Evolutionary conservation across 108 stramenopile species (phyloP).

Genomic region (Hondaea fermentalgiana): DNA sequence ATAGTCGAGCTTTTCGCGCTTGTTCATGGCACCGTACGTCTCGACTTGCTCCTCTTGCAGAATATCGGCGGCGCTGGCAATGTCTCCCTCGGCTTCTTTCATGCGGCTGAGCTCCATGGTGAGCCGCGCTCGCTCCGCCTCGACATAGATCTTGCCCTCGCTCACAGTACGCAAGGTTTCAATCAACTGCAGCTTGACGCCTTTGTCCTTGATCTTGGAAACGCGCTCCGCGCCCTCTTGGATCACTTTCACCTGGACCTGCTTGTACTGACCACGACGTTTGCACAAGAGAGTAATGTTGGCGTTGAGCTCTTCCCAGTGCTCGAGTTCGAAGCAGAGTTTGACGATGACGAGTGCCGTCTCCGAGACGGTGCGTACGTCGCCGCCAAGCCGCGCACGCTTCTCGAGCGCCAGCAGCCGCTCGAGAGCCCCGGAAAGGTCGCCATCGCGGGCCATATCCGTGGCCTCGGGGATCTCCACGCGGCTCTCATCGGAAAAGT

Average conservation of each 20-base stretch:
- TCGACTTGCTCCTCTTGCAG: slow-evolving; percentile 97
- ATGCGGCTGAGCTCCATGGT: slow-evolving; percentile 69
- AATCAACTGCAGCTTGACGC: slow-evolving; percentile 60
- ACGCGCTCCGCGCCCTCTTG: not conserved
- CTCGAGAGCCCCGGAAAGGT: slow-evolving; percentile 7
- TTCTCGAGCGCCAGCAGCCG: slow-evolving; percentile 32
- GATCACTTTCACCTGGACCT: not conserved
- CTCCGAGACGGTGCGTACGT: slow-evolving; percentile 38
- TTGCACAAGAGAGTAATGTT: slow-evolving; percentile 42
- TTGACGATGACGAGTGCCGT: slow-evolving; percentile 38
- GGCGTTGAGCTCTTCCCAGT: slow-evolving; percentile 52
- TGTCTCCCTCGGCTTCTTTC: slow-evolving; percentile 64
- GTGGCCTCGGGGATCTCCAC: not conserved
- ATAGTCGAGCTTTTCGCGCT: slow-evolving; percentile 94
- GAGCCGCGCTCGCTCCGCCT: slow-evolving; percentile 83
- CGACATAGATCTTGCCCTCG: slow-evolving; percentile 94
- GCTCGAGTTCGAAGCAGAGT: slow-evolving; percentile 31
- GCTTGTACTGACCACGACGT: slow-evolving; percentile 39
- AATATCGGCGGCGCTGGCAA: slow-evolving; percentile 70
- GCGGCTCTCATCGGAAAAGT: not conserved
- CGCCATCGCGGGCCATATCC: not conserved
- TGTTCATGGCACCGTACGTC: slow-evolving; percentile 89
- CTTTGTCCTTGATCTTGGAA: slow-evolving; percentile 13
- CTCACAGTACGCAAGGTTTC: slow-evolving; percentile 77
- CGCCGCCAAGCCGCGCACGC: slow-evolving; percentile 43